Evolutionary conservation across 768 basidiomycete genomes (phyloP).

Genomic region (Galerina marginata): DNA sequence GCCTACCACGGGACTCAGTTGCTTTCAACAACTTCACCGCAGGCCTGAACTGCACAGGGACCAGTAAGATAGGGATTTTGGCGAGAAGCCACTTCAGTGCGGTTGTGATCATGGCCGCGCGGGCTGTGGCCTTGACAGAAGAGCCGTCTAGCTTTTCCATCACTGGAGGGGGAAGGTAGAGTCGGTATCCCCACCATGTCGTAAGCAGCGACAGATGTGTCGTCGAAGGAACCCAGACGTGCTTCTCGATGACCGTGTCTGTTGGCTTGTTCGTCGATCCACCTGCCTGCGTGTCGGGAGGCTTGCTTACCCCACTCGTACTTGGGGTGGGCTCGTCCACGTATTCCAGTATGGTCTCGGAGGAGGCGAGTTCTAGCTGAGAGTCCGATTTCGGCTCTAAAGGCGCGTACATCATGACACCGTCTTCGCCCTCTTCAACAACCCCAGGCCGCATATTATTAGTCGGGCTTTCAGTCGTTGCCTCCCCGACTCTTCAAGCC

Average conservation of each 20-base stretch:
- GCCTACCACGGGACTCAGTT: conserved; percentile 66
- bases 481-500: conserved; percentile 37
- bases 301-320: conserved; percentile 6
- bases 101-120: conserved; percentile 75
- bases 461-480: conserved; percentile 12
- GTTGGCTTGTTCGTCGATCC: conserved; percentile 6
- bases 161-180: conserved; percentile 80
- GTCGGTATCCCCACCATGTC: conserved; percentile 82
- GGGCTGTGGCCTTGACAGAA: conserved; percentile 71
- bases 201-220: conserved; percentile 76
- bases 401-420: conserved; percentile 80
- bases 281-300: conserved; percentile 14
- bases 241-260: conserved; percentile 34
- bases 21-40: conserved; percentile 65
- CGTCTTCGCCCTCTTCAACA: conserved; percentile 52
- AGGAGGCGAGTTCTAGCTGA: conserved; percentile 70
- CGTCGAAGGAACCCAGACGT: conserved; percentile 73
- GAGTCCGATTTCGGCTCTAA: conserved; percentile 67
- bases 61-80: conserved; percentile 60
- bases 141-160: conserved; percentile 66
- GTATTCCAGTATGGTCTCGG: conserved; percentile 56
- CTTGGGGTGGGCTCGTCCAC: conserved; percentile 38
- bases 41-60: conserved; percentile 66
- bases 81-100: conserved; percentile 76
- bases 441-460: conserved; percentile 26